A percentile compares a stretch with the other conserved stretches of the same genome.
These are phyloP conservation scores for Ceratobasidium sp. DNA, from an alignment of 1,284 basidiomycete genomes.

Conservation along the genomic window DNA sequence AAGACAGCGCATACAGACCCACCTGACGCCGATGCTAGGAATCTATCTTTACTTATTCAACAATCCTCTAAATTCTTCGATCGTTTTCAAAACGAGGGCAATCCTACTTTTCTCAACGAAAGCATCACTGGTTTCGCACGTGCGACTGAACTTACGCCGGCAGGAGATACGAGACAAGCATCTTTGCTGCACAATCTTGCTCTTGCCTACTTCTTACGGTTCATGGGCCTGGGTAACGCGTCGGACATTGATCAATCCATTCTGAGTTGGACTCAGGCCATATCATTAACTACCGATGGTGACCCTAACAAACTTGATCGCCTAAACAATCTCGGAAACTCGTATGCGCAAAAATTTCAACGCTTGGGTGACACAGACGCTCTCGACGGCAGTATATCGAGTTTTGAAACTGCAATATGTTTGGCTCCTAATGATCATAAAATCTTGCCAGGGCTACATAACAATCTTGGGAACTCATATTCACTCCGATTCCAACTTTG, in stretches of 20 bases:
- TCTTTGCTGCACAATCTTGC: conserved; percentile 1
- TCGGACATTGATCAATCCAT: conserved; percentile 5
- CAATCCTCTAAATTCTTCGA: neutral
- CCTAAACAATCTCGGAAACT: conserved; percentile 4
- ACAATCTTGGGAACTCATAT: conserved; percentile 16
- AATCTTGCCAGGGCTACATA: conserved; percentile 6
- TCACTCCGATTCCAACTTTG: neutral
- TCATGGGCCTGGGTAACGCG: neutral
- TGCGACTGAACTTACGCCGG: neutral
- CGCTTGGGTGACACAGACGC: neutral
- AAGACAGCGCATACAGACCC: neutral
- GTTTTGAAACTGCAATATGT: neutral
- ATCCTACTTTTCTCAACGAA: neutral
- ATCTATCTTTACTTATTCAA: neutral
- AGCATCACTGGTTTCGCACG: neutral
- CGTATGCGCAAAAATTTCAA: neutral
- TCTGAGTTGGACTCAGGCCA: neutral
- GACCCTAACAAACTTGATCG: neutral
- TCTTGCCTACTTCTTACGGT: neutral
- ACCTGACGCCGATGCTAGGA: neutral
- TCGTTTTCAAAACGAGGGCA: neutral
- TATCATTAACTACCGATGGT: neutral
- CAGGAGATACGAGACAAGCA: neutral
- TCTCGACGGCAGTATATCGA: neutral
- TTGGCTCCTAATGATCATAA: neutral